phyloP scores from a whole-genome alignment of 805 yeast species.

The Brettanomyces bruxellensis region DNA sequence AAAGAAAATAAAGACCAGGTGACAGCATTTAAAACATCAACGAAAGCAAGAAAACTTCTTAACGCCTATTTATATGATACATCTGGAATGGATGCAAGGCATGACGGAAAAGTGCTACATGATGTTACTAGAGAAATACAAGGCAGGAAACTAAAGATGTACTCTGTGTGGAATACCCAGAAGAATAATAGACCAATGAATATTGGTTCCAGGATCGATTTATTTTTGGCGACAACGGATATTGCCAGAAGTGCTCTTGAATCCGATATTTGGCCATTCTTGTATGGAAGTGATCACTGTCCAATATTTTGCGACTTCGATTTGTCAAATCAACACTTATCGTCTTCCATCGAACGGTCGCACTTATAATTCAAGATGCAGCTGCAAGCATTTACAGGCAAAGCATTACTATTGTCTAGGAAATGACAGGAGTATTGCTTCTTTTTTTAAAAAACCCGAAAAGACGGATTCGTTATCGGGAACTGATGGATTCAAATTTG shows the following conservation, averaged over 20 bases:
- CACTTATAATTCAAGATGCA: not conserved
- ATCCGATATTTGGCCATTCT: slow-evolving; percentile 46
- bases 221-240: slow-evolving; percentile 43
- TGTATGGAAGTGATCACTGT: slow-evolving; percentile 91
- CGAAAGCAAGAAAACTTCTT: slow-evolving; percentile 35
- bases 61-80: slow-evolving; percentile 30
- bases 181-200: slow-evolving; percentile 71
- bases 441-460: slow-evolving; percentile 17
- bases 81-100: slow-evolving; percentile 15
- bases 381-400: slow-evolving; percentile 43
- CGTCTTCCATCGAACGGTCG: not conserved
- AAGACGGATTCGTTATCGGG: not conserved
- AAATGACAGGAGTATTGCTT: slow-evolving; percentile 20
- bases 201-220: slow-evolving; percentile 83
- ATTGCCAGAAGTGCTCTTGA: slow-evolving; percentile 32
- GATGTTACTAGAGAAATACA: slow-evolving; percentile 54
- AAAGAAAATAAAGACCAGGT: slow-evolving; percentile 23
- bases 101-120: slow-evolving; percentile 34
- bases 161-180: slow-evolving; percentile 88
- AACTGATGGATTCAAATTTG: not conserved
- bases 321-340: slow-evolving; percentile 1
- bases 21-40: slow-evolving; percentile 29
- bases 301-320: slow-evolving; percentile 72
- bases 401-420: slow-evolving; percentile 34
- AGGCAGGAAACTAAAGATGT: slow-evolving; percentile 55